Evolutionary conservation across 345 rosid species (phyloP).

Genomic region (Pseudoturritis turrita): DNA sequence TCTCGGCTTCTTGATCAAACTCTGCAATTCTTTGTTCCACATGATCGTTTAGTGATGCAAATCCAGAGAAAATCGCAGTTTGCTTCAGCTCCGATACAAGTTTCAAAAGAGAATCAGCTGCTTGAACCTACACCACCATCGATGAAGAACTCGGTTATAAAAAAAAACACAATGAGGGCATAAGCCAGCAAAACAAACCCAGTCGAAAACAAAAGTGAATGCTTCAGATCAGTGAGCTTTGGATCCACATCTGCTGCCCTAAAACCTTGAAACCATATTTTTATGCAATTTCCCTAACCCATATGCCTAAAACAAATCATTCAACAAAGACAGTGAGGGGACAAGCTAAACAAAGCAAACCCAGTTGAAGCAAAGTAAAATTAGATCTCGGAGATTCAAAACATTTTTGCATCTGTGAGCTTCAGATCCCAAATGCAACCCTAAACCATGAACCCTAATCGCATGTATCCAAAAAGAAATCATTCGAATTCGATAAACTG

Average conservation of each 20-base stretch:
- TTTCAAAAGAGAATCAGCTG: conserved; percentile 83
- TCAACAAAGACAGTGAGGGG: not conserved
- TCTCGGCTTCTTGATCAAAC: conserved; percentile 60
- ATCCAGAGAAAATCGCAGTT: conserved; percentile 84
- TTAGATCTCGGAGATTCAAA: not conserved
- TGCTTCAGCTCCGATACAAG: conserved; percentile 85
- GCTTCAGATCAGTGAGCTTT: not conserved
- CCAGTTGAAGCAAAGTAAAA: not conserved
- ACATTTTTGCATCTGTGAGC: not conserved
- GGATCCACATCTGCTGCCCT: not conserved
- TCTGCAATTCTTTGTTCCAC: conserved; percentile 70
- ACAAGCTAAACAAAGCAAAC: not conserved
- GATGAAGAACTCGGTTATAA: not conserved
- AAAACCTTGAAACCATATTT: not conserved
- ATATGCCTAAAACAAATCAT: not conserved
- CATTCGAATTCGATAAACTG: not conserved
- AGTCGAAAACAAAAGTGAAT: not conserved
- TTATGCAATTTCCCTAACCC: not conserved
- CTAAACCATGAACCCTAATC: not conserved
- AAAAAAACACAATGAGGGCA: not conserved
- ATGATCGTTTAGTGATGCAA: conserved; percentile 88
- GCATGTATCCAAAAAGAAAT: not conserved
- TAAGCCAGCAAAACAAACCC: conserved; percentile 3
- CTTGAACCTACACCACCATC: conserved; percentile 56
- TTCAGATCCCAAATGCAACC: not conserved